Percentiles rank a stretch among this genome's conserved stretches.
These are phyloP conservation scores for Ensete ventricosum DNA, from an alignment of 176 grass and related monocot species.

Conservation along the genomic window DNA sequence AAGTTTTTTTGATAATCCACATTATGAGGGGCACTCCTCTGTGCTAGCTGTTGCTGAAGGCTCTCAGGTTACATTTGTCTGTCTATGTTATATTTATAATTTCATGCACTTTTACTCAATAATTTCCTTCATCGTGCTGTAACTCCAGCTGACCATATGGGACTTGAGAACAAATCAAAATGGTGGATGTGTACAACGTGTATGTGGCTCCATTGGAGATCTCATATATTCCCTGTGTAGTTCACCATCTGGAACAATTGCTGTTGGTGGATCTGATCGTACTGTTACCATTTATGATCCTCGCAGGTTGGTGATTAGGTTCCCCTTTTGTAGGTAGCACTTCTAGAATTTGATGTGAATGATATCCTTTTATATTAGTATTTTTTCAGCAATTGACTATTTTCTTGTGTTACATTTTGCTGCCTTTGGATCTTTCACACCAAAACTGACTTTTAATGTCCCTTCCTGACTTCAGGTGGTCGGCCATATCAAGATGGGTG, in stretches of 20 bases:
- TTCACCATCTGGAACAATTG: constrained; percentile 51
- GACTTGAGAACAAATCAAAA: constrained; percentile 76
- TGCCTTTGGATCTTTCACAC: not conserved
- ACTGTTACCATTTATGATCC: constrained; percentile 70
- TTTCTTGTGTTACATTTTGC: not conserved
- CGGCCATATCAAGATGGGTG: constrained; percentile 72
- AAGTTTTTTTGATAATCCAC: constrained; percentile 42
- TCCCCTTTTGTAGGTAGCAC: not conserved
- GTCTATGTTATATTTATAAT: constrained; percentile 4
- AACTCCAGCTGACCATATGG: constrained; percentile 79
- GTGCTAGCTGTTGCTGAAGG: constrained; percentile 74
- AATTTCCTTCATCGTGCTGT: not conserved
- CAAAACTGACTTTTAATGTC: no score
- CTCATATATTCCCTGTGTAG: constrained; percentile 58
- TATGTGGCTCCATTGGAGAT: constrained; percentile 58
- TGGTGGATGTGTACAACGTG: constrained; percentile 64
- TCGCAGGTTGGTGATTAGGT: constrained; percentile 40
- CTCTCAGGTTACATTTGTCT: constrained; percentile 66
- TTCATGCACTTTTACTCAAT: not conserved
- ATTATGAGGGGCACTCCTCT: constrained; percentile 37
- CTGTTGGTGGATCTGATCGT: constrained; percentile 71
- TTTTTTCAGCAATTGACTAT: not conserved
- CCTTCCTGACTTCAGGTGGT: constrained; percentile 51
- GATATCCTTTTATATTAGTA: not conserved
- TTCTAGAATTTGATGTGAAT: not conserved